Evolutionary conservation across 2,329 filamentous ascomycete species (phyloP).

Genomic region (Phyllosticta citribraziliensis): DNA sequence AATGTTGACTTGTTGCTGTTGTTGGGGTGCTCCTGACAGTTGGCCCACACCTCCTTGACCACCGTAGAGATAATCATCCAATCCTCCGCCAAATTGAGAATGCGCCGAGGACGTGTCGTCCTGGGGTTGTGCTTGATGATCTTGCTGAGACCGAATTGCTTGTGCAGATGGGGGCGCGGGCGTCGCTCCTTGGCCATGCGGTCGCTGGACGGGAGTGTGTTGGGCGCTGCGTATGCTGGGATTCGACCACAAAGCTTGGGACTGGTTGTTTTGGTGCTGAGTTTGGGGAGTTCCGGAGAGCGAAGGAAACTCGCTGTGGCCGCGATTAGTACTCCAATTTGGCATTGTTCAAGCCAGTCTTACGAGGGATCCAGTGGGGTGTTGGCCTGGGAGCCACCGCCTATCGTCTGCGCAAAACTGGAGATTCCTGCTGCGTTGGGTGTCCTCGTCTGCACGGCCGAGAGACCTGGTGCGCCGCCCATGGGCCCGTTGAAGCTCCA

Average conservation of each 20-base stretch:
- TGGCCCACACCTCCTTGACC: conserved; percentile 45
- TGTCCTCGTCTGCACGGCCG: conserved; percentile 40
- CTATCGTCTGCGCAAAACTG: conserved; percentile 48
- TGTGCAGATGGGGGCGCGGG: conserved; percentile 16
- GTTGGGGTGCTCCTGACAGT: conserved; percentile 39
- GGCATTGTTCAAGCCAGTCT: conserved; percentile 26
- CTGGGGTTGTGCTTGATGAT: conserved; percentile 32
- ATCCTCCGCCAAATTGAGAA: conserved; percentile 41
- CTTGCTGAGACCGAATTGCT: conserved; percentile 26
- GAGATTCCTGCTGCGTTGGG: conserved; percentile 41
- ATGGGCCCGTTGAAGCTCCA: conserved; percentile 50
- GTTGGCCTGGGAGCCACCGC: conserved; percentile 40
- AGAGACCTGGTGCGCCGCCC: conserved; percentile 42
- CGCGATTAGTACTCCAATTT: neutral
- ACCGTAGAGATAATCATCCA: conserved; percentile 48
- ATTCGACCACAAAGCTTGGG: conserved; percentile 48
- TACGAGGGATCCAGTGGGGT: conserved; percentile 48
- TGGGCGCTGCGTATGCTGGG: conserved; percentile 44
- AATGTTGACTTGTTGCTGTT: conserved; percentile 43
- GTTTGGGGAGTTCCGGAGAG: conserved; percentile 48
- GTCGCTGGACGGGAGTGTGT: conserved; percentile 44
- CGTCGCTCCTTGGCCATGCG: conserved; percentile 30
- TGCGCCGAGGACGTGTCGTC: conserved; percentile 29
- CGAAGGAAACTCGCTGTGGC: conserved; percentile 50
- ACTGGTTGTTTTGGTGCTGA: conserved; percentile 41